Evolutionary conservation across 2,329 filamentous ascomycete genomes (phyloP), one percentile per base, ranked within the genome.

Genomic region (Clarireedia homoeocarpa): DNA sequence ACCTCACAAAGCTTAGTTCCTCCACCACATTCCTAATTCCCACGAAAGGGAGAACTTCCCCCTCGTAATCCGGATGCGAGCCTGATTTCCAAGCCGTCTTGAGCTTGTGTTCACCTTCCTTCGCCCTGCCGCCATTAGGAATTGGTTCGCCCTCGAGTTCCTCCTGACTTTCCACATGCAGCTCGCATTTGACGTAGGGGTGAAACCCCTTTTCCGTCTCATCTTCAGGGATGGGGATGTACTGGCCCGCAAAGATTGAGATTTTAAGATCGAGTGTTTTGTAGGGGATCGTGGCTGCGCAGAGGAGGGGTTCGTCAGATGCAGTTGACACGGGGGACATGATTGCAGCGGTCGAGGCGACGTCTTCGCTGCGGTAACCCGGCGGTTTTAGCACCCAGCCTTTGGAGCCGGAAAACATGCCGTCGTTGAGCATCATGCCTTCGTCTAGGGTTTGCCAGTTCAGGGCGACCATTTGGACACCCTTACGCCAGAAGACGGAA

Each of bases 381-480:
- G 78, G 70, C 0, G 91, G 91, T 71, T 96, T 96, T 59, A 94
- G 77, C 2, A 91, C 83, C 88, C 89, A 96, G 42, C 92, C 91
- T 44, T 81, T 75, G 51, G 88, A 86, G 9, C 84, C 88, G 1
- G 83, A 80, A 71, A 96, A 96, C 89, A 95, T 94, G 63, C 83
- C 91, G 67, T 94, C 85, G 67, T 96, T 96, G 14, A 96, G 79
- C 92, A 96, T 96, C 85, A 95, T 95, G 34, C 89, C 91, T 63
- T 89, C 86, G 66, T 96, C 91, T 71, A 88, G 85, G 59, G 85
- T 86, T 71, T 97, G 91, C 89, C 91, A 97, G 72, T 96, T 96
- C 59, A 97, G 75, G 0, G 91, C 91, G 1, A 95, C 90, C 63
- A 96, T 86, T 71, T 96, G 91, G 3, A 95, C 86, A 14, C 91